Evolutionary conservation across 306 rosid species (phyloP).

Genomic region (Vicia sativa): DNA sequence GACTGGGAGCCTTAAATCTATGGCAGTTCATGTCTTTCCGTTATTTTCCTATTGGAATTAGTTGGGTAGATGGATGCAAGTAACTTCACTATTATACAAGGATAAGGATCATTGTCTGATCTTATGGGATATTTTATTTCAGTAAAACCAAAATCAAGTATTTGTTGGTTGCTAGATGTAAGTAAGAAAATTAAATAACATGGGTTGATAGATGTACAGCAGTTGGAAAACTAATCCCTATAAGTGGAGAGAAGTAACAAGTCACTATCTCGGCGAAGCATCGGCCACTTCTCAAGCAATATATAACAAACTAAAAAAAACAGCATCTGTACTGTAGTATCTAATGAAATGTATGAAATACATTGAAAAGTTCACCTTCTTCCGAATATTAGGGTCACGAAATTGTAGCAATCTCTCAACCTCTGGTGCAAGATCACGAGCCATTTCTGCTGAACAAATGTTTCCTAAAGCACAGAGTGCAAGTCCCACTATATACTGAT

Average conservation of each 20-base stretch:
- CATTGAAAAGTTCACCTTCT: conserved; percentile 67
- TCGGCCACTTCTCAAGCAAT: conserved; percentile 15
- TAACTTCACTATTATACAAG: conserved; percentile 7
- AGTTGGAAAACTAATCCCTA: conserved; percentile 19
- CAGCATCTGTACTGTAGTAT: not conserved
- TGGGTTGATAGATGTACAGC: not conserved
- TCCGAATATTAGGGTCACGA: conserved; percentile 97
- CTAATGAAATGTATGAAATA: conserved; percentile 15
- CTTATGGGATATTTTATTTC: conserved; percentile 17
- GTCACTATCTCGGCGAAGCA: conserved; percentile 16
- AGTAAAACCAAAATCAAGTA: conserved; percentile 17
- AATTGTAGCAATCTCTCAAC: conserved; percentile 97
- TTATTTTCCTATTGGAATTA: conserved; percentile 6
- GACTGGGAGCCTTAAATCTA: conserved; percentile 7
- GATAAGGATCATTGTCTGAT: not conserved
- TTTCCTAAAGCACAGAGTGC: conserved; percentile 99
- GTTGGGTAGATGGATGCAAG: not conserved
- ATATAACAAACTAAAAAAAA: conserved; percentile 16
- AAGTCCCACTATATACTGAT: conserved; percentile 98
- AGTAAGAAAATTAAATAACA: conserved; percentile 9
- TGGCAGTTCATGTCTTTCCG: conserved; percentile 26
- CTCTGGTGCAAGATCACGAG: conserved; percentile 99
- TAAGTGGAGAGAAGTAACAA: conserved; percentile 16
- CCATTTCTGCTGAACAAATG: conserved; percentile 99
- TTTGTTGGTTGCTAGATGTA: conserved; percentile 25